Evolutionary conservation across 129 eudicot genomes (phyloP).

Genomic region (sunflower (Helianthus annuus)): HanXRQr2.0-SUNRISE NC_035441.2:53603295-53603794

Average conservation of each 20-base stretch:
- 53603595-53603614: not conserved
- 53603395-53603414: not conserved
- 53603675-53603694: no score
- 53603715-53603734: no score
- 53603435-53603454: conserved; percentile 1
- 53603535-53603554: not conserved
- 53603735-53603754: no score
- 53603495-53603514: not conserved
- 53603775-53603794: no score
- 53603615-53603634: not conserved
- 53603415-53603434: not conserved
- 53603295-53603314: conserved; percentile 45
- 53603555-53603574: not conserved
- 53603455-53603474: not conserved
- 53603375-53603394: not conserved
- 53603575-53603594: not conserved
- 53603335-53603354: conserved; percentile 15
- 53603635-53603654: no score
- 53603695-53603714: no score
- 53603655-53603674: no score
- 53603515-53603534: not conserved
- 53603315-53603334: conserved; percentile 25
- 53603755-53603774: no score
- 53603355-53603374: not conserved
- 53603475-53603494: not conserved